Evolutionary conservation across 2,329 filamentous ascomycete species (phyloP), one percentile per base, ranked within the genome.

Genomic region (Scorias spongiosa): DNA sequence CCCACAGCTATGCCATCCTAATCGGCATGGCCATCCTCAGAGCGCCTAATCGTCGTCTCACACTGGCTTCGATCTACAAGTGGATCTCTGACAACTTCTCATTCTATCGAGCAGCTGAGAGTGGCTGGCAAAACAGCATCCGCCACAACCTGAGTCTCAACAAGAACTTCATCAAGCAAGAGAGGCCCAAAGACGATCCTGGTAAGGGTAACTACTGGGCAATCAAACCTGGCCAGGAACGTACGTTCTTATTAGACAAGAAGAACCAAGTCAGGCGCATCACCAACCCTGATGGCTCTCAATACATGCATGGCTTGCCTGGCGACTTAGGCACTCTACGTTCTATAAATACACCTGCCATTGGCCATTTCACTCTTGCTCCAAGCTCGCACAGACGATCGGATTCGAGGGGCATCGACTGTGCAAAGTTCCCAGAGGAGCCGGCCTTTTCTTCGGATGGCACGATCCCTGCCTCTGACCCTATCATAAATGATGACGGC

Each of bases 71-170:
- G 63, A 98, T 98, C 54, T 98, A 96, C 73, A 94, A 93, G 60
- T 98, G 91, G 89, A 96, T 98, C 55, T 93, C 86, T n/a, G 85
- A 93, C 60, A 88, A 81, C 14, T 96, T 84, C 61, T 80, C 76
- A 5, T 95, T 89, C 65, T 98, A 96, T 68, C 80, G 76, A 53
- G 75, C 78, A 38, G 76, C 80, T 44, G 87, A 95, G 55, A 79
- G 84, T 10, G 89, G 91, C 49, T 98, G 91, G 91, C 89, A 96
- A 65, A 98, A 98, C 64, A 96, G 91, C 67, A 98, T 98, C 61
- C 83, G 91, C 29, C 91, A 98, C 65, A 98, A 98, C 55, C 77
- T 98, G 29, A 95, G 88, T 58, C 71, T 98, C 39, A 93, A 95
- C 71, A 96, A 96, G 66, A 85, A 84, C 40, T 96, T 96, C 58